Evolutionary conservation across 1,139 yeast species (phyloP).

Genomic region (Scheffersomyces stambukii): DNA sequence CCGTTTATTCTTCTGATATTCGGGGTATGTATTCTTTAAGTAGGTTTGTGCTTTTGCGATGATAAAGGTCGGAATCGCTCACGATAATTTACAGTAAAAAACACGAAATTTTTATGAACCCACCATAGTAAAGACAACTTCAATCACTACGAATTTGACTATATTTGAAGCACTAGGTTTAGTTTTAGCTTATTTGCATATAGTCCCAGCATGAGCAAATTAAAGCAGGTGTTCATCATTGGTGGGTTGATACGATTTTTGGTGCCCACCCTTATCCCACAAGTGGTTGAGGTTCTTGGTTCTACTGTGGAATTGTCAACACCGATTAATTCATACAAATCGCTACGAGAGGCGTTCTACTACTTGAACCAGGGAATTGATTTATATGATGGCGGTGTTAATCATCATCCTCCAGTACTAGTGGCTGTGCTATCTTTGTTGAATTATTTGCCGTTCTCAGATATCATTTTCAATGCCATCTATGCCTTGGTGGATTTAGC

Average conservation of each 20-base stretch:
- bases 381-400: slow-evolving; percentile 81
- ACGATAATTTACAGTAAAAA: no score
- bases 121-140: no score
- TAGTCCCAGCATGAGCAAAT: slow-evolving; percentile 15
- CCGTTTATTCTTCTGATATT: no score
- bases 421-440: slow-evolving; percentile 46
- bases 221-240: slow-evolving; percentile 20
- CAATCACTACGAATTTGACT: no score
- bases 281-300: slow-evolving; percentile 23
- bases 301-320: slow-evolving; percentile 71
- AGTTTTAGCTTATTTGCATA: no score
- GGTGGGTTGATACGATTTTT: slow-evolving; percentile 30
- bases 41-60: no score
- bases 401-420: slow-evolving; percentile 78
- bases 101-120: no score
- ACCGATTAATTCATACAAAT: slow-evolving; percentile 62
- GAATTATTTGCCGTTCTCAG: slow-evolving; percentile 21
- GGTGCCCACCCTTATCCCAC: slow-evolving; percentile 32
- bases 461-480: slow-evolving; percentile 22
- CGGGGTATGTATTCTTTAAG: no score
- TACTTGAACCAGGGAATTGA: slow-evolving; percentile 56
- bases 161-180: no score
- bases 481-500: slow-evolving; percentile 42
- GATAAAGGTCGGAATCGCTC: no score
- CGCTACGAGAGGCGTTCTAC: slow-evolving; percentile 77